These are phyloP conservation scores for Penicillium sclerotiorum DNA, from an alignment of 2,329 filamentous ascomycete species.

Conservation along the genomic window DNA sequence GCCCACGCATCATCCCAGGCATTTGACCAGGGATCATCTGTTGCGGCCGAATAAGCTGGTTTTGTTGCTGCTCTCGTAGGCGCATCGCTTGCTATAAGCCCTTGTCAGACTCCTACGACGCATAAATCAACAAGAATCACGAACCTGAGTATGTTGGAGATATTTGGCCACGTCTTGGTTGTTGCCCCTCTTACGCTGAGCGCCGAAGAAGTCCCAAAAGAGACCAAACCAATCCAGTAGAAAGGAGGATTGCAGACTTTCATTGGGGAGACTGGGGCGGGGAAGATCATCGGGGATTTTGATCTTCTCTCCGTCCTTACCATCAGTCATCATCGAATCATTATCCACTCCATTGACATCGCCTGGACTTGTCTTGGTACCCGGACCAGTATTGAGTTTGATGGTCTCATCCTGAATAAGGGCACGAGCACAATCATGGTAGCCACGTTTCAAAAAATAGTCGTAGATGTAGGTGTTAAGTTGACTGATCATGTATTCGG, in stretches of 20 bases:
- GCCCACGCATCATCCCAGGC: slow-evolving; percentile 62
- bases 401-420: slow-evolving; percentile 65
- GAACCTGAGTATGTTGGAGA: slow-evolving; percentile 78
- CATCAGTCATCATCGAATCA: slow-evolving; percentile 79
- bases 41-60: slow-evolving; percentile 72
- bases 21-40: slow-evolving; percentile 62
- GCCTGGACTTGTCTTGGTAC: slow-evolving; percentile 70
- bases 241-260: slow-evolving; percentile 71
- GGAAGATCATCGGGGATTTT: slow-evolving; percentile 83
- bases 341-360: slow-evolving; percentile 74
- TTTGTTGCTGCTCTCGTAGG: slow-evolving; percentile 71
- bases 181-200: slow-evolving; percentile 71
- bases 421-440: slow-evolving; percentile 80
- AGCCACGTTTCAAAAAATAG: slow-evolving; percentile 79
- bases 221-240: slow-evolving; percentile 97
- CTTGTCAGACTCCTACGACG: slow-evolving; percentile 11
- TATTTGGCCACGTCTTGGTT: slow-evolving; percentile 71
- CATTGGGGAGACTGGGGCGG: slow-evolving; percentile 59
- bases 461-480: slow-evolving; percentile 71
- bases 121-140: slow-evolving; percentile 12
- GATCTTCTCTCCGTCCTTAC: slow-evolving; percentile 72
- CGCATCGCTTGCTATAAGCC: slow-evolving; percentile 62
- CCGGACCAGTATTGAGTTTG: slow-evolving; percentile 59
- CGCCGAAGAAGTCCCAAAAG: slow-evolving; percentile 94
- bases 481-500: slow-evolving; percentile 42